phyloP scores from a whole-genome alignment of 2,329 filamentous ascomycete genomes.

The Triangularia setosa region DNA sequence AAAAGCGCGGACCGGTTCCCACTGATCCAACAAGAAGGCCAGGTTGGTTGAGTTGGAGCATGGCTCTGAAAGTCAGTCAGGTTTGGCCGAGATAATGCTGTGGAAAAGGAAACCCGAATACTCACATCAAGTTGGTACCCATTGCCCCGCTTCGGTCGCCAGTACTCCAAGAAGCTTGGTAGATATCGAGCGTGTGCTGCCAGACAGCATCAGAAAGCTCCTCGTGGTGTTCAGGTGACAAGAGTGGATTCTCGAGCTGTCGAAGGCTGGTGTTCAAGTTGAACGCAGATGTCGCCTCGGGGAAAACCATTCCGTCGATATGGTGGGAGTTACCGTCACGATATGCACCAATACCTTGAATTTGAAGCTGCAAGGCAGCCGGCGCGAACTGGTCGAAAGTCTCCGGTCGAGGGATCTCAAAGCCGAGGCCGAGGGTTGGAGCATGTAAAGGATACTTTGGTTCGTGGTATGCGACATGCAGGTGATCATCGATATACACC shows the following conservation, averaged over 20 bases:
- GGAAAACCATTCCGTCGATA: conserved; percentile 28
- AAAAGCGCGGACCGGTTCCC: conserved; percentile 10
- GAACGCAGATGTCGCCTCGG: conserved; percentile 29
- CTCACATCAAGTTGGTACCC: conserved; percentile 30
- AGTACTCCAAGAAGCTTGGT: conserved; percentile 24
- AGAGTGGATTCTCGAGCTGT: conserved; percentile 18
- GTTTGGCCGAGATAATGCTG: conserved; percentile 4
- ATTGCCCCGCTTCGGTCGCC: conserved; percentile 27
- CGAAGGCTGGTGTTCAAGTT: conserved; percentile 27
- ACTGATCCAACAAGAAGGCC: conserved; percentile 20
- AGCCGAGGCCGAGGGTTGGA: conserved; percentile 13
- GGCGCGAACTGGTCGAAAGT: conserved; percentile 25
- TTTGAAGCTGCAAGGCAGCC: conserved; percentile 4
- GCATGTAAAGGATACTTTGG: conserved; percentile 27
- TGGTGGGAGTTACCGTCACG: conserved; percentile 24
- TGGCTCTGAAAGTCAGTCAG: conserved; percentile 24
- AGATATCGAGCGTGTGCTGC: conserved; percentile 22
- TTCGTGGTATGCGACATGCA: conserved; percentile 29
- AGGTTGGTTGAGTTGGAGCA: conserved; percentile 30
- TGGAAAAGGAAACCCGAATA: conserved; percentile 1
- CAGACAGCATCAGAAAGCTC: conserved; percentile 22
- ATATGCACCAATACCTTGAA: conserved; percentile 16
- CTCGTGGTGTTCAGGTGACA: conserved; percentile 14
- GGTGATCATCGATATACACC: conserved; percentile 29
- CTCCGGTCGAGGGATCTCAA: conserved; percentile 27